Percentiles rank a stretch among this genome's conserved stretches.
These are phyloP conservation scores for Coemansia sp. DNA, from an alignment of 192 early-diverging fungal species.

Conservation along the genomic window DNA sequence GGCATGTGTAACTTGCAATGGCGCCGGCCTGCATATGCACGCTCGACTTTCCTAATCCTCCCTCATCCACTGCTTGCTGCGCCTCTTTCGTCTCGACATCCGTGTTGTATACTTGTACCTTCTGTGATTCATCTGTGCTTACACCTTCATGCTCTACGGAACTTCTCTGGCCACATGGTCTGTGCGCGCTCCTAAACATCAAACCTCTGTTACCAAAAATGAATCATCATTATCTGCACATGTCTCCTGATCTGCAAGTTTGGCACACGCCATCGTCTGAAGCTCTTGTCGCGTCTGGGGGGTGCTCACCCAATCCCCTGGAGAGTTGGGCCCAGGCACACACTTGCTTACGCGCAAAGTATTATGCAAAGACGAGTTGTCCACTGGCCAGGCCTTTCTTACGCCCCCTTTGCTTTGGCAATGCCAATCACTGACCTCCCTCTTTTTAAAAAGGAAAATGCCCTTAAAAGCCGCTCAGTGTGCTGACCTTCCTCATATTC, in stretches of 20 bases:
- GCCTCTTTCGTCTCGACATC: not conserved
- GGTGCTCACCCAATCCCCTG: not conserved
- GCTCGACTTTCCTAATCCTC: not conserved
- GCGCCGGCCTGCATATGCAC: conserved; percentile 13
- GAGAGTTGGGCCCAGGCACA: not conserved
- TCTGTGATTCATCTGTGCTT: not conserved
- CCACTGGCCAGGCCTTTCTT: not conserved
- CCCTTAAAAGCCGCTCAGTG: conserved; percentile 1
- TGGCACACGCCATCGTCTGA: not conserved
- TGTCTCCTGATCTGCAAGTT: conserved; percentile 2
- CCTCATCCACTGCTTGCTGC: not conserved
- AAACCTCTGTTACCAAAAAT: not conserved
- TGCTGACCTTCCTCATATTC: not conserved
- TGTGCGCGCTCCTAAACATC: not conserved
- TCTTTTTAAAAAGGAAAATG: conserved; percentile 13
- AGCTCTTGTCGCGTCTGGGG: not conserved
- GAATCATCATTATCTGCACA: not conserved
- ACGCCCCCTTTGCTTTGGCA: not conserved
- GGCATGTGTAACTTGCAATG: conserved; percentile 3
- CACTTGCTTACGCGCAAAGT: not conserved
- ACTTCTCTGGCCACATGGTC: not conserved
- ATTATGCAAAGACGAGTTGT: conserved; percentile 10
- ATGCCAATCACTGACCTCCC: conserved; percentile 4
- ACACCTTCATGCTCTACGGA: not conserved
- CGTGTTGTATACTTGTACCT: not conserved